phyloP scores from a whole-genome alignment of 1,284 basidiomycete species.

The Rhodofomes roseus region DNA sequence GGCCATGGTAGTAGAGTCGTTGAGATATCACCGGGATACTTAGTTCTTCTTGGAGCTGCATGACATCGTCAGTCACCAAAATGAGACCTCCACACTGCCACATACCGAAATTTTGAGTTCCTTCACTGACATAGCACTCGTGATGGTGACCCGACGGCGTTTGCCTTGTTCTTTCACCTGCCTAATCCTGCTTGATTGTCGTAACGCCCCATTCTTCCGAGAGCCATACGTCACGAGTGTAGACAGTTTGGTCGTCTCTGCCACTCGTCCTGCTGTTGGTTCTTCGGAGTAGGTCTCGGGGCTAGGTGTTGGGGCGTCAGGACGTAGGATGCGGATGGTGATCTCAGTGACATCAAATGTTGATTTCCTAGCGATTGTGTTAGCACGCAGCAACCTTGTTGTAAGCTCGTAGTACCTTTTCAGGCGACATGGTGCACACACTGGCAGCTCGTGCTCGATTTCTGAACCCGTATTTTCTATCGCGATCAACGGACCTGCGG shows the following conservation, averaged over 20 bases:
- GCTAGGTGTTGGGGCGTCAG: constrained; percentile 28
- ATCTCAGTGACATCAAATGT: constrained; percentile 33
- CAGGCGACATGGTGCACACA: constrained; percentile 60
- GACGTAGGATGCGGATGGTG: constrained; percentile 29
- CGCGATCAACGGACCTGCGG: constrained; percentile 51
- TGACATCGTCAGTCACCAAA: neutral
- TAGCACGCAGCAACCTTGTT: neutral
- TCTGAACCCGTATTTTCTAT: constrained; percentile 40
- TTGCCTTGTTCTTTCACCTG: constrained; percentile 48
- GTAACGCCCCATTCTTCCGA: constrained; percentile 22
- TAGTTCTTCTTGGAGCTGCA: constrained; percentile 53
- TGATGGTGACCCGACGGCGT: constrained; percentile 48
- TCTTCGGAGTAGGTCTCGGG: constrained; percentile 21
- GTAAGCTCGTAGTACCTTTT: constrained; percentile 42
- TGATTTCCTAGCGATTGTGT: constrained; percentile 22
- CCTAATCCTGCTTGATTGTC: constrained; percentile 68
- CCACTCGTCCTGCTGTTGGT: neutral
- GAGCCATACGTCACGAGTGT: constrained; percentile 30
- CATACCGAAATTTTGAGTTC: constrained; percentile 72
- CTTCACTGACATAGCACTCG: constrained; percentile 65
- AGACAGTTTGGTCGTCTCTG: constrained; percentile 13
- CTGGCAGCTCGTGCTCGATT: constrained; percentile 43
- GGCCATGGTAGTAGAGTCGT: constrained; percentile 56
- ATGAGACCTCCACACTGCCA: neutral
- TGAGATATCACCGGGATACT: constrained; percentile 73